Percentiles rank a stretch among this genome's conserved stretches.
Evolutionary conservation across 768 basidiomycete species (phyloP).

Genomic region (Tricholoma saponaceum): DNA sequence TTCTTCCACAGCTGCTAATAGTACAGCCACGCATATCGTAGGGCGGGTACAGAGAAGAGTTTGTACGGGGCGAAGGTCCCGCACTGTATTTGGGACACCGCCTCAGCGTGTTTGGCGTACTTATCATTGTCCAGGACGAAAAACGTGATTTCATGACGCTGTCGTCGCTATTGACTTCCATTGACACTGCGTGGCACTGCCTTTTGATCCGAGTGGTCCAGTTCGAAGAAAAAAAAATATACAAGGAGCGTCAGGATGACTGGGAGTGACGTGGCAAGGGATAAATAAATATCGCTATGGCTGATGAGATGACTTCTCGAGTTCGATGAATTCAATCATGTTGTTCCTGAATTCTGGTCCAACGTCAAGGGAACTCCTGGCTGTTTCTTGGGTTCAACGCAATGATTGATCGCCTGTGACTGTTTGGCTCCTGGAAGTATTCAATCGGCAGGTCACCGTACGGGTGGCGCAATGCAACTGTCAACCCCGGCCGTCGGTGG

Average conservation of each 20-base stretch:
- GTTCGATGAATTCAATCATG: background rate
- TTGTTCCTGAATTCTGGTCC: background rate
- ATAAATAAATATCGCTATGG: background rate
- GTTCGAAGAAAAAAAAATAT: background rate
- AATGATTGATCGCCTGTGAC: too few species aligned
- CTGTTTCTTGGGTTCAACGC: too few species aligned
- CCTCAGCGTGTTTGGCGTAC: background rate
- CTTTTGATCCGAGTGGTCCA: background rate
- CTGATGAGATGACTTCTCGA: too few species aligned
- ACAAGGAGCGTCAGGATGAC: background rate
- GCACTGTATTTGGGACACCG: background rate
- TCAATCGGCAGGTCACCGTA: too few species aligned
- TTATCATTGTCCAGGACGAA: background rate
- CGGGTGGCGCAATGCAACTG: background rate
- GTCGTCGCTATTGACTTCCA: background rate
- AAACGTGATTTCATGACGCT: background rate
- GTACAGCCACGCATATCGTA: conserved; percentile 5
- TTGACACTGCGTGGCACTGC: background rate
- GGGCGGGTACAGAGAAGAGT: too few species aligned
- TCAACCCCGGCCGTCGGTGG: too few species aligned
- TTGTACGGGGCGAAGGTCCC: background rate
- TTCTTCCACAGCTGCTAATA: background rate
- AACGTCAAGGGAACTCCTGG: too few species aligned
- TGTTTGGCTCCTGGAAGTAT: too few species aligned
- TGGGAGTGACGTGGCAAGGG: background rate